A percentile compares a stretch with the other conserved stretches of the same genome.
phyloP scores from a whole-genome alignment of 352 stramenopile genomes.

The Nannochloropsis limnetica region DNA sequence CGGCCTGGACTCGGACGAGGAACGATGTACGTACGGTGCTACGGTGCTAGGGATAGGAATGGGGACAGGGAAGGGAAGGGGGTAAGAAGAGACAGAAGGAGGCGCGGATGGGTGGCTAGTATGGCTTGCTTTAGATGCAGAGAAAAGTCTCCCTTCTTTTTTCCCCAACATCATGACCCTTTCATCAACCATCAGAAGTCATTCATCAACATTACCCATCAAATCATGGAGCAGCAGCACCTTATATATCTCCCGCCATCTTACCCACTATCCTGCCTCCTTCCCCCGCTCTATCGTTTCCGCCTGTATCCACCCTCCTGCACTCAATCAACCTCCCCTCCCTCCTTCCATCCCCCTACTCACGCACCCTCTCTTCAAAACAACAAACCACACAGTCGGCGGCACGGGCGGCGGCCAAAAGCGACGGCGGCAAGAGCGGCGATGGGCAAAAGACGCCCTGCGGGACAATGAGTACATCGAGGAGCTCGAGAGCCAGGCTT shows the following conservation, averaged over 20 bases:
- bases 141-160: too few relatives aligned
- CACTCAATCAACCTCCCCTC: not conserved
- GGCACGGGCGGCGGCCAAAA: not conserved
- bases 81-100: too few relatives aligned
- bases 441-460: conserved; percentile 9
- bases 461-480: conserved; percentile 19
- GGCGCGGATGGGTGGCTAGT: too few relatives aligned
- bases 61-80: not conserved
- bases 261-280: too few relatives aligned
- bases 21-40: not conserved
- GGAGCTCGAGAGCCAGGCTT: not conserved
- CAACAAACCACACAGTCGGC: not conserved
- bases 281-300: not conserved
- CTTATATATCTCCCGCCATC: too few relatives aligned
- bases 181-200: too few relatives aligned
- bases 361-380: not conserved
- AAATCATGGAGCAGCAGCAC: too few relatives aligned
- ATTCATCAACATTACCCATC: too few relatives aligned
- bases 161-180: too few relatives aligned
- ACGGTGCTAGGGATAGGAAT: not conserved
- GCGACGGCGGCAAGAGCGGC: not conserved
- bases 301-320: not conserved
- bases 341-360: too few relatives aligned
- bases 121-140: too few relatives aligned
- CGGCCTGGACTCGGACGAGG: not conserved